A percentile compares a stretch with the other conserved stretches of the same genome.
Conservation (phyloP, 208 protist species). For the Strigomonas galati region DNA sequence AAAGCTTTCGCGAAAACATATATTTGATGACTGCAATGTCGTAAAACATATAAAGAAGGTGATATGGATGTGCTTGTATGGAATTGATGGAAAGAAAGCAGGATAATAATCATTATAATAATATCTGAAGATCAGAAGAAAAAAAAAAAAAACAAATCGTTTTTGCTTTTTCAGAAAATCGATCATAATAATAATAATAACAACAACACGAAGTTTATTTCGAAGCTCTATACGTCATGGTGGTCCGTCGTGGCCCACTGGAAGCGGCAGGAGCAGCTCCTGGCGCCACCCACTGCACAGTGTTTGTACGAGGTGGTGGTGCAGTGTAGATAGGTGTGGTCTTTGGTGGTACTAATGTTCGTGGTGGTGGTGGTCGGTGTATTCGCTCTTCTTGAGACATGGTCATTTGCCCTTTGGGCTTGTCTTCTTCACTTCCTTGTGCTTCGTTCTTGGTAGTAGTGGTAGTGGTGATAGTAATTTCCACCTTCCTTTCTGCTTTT, state of each 20-base stretch:
- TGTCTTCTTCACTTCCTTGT: background rate
- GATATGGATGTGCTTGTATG: background rate
- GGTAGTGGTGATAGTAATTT: too few species aligned
- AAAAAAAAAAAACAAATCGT: slow-evolving; percentile 5
- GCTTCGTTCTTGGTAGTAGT: background rate
- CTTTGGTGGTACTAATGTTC: background rate
- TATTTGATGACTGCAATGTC: too few species aligned
- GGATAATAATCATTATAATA: too few species aligned
- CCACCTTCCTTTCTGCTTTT: background rate
- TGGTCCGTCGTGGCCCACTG: background rate
- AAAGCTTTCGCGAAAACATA: too few species aligned
- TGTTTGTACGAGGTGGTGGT: too few species aligned
- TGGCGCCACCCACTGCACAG: background rate
- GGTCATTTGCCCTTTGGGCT: background rate
- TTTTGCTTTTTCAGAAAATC: background rate
- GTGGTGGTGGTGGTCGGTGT: too few species aligned
- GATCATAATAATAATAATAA: background rate
- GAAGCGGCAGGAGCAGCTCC: too few species aligned
- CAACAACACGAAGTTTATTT: background rate
- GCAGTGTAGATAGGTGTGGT: too few species aligned
- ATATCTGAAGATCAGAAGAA: background rate
- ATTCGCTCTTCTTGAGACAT: background rate
- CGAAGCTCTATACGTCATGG: background rate
- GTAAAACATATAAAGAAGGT: background rate
- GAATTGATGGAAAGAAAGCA: background rate